These are phyloP conservation scores for Eucalyptus pauciflora DNA, from an alignment of 345 rosid species.

Conservation along the genomic window DNA sequence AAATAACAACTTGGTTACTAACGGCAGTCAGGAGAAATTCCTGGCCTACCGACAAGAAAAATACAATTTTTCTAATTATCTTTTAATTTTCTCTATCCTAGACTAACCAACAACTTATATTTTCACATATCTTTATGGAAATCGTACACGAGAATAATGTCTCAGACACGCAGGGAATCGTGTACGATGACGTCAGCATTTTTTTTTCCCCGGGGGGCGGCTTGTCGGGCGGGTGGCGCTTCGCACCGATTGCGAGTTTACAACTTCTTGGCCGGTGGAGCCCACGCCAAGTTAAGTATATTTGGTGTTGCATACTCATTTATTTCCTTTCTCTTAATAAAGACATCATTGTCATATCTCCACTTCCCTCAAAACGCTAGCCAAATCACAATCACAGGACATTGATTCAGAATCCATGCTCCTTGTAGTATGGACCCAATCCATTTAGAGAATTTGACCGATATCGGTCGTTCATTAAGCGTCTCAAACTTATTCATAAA, in stretches of 20 bases:
- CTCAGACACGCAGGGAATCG: background rate
- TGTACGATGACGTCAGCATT: background rate
- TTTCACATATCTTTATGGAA: background rate
- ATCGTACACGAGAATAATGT: background rate
- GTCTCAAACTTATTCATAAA: too few species aligned
- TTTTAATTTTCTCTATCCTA: background rate
- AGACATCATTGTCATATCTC: background rate
- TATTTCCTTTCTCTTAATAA: background rate
- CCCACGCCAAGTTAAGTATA: background rate
- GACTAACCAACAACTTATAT: background rate
- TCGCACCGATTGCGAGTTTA: fast-evolving
- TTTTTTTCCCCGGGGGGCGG: background rate
- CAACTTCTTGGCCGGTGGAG: background rate
- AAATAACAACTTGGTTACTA: too few species aligned
- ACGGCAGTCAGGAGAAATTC: background rate
- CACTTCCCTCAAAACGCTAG: background rate
- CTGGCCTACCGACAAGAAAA: background rate
- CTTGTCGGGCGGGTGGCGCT: too few species aligned
- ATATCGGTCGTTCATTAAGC: fast-evolving
- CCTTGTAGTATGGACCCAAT: background rate
- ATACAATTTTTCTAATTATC: background rate
- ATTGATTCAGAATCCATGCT: fast-evolving
- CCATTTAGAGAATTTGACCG: background rate
- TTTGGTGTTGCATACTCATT: fast-evolving
- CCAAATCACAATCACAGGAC: background rate